A percentile compares a stretch with the other conserved stretches of the same genome.
Evolutionary conservation across 1,284 basidiomycete species (phyloP).

Genomic region (Apiotrichum gracile): DNA sequence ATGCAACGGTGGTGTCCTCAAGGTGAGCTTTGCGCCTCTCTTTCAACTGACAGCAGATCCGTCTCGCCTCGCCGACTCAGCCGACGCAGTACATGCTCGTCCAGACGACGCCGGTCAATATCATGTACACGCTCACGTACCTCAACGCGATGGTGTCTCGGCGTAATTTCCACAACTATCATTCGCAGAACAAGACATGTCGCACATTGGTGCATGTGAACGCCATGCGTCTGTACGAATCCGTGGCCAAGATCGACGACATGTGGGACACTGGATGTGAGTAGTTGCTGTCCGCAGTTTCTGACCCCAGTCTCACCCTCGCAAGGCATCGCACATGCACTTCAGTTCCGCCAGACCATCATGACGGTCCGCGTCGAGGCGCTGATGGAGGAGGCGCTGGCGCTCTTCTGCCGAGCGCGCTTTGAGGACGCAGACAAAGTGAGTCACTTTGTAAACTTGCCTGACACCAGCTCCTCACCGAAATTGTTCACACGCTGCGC

Average conservation of each 20-base stretch:
- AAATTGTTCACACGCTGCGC: slow-evolving; percentile 16
- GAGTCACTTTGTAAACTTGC: not conserved
- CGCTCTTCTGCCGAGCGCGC: slow-evolving; percentile 27
- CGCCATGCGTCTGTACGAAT: slow-evolving; percentile 22
- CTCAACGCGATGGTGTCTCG: slow-evolving; percentile 26
- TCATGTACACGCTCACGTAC: slow-evolving; percentile 30
- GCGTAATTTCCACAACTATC: slow-evolving; percentile 18
- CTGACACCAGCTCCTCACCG: slow-evolving; percentile 18
- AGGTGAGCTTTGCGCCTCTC: slow-evolving; percentile 14
- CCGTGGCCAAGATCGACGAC: slow-evolving; percentile 23
- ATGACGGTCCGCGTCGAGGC: slow-evolving; percentile 26
- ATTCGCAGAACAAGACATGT: slow-evolving; percentile 3
- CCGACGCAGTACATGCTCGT: slow-evolving; percentile 17
- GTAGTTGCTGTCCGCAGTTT: not conserved
- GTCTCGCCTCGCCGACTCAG: not conserved
- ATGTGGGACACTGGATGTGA: slow-evolving; percentile 43
- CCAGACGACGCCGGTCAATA: slow-evolving; percentile 35
- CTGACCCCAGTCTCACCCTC: slow-evolving; percentile 19
- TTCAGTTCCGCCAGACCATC: slow-evolving; percentile 14
- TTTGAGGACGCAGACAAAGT: slow-evolving; percentile 24
- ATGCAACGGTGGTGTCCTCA: slow-evolving; percentile 21
- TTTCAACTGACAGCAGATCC: slow-evolving; percentile 5
- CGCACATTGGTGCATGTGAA: slow-evolving; percentile 22
- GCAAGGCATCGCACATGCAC: slow-evolving; percentile 24
- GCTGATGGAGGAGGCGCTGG: slow-evolving; percentile 36